These are phyloP conservation scores for Lachancea meyersii DNA, from an alignment of 805 yeast genomes.

Conservation along the genomic window DNA sequence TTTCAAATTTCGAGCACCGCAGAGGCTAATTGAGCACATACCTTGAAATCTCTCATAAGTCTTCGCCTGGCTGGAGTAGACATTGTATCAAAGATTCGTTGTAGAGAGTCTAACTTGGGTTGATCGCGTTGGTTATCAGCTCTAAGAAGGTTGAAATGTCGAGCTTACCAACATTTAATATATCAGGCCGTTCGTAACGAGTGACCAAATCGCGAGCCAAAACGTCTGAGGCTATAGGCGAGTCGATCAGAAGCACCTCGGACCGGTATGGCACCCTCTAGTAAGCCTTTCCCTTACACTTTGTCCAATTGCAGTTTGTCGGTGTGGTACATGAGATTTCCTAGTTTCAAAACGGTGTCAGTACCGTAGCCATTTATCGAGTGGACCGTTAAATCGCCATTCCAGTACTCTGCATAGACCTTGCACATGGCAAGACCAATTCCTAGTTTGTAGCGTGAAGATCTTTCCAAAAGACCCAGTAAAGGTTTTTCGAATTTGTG, in stretches of 20 bases:
- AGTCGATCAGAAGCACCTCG: no score
- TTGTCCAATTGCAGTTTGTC: constrained; percentile 64
- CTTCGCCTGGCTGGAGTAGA: constrained; percentile 98
- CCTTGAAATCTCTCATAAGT: constrained; percentile 95
- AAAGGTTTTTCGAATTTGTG: constrained; percentile 42
- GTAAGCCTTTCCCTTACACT: constrained; percentile 37
- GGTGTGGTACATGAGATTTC: constrained; percentile 66
- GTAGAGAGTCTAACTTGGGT: not conserved
- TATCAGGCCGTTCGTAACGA: not conserved
- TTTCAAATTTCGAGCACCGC: no score
- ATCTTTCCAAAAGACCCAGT: constrained; percentile 59
- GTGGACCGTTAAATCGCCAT: constrained; percentile 77
- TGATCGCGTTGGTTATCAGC: not conserved
- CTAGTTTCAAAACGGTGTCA: constrained; percentile 74
- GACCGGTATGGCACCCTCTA: no score
- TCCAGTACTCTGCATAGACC: constrained; percentile 95
- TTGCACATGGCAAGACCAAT: constrained; percentile 89
- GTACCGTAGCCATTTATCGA: constrained; percentile 89
- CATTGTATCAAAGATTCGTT: constrained; percentile 42
- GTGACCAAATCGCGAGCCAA: not conserved
- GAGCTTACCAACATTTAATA: not conserved
- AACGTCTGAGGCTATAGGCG: no score
- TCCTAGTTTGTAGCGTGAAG: constrained; percentile 71
- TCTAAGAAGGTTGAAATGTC: not conserved
- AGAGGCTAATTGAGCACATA: constrained; percentile 37